Base-by-base conservation (phyloP, 805 yeast genomes). In the Pichia heedii region DNA sequence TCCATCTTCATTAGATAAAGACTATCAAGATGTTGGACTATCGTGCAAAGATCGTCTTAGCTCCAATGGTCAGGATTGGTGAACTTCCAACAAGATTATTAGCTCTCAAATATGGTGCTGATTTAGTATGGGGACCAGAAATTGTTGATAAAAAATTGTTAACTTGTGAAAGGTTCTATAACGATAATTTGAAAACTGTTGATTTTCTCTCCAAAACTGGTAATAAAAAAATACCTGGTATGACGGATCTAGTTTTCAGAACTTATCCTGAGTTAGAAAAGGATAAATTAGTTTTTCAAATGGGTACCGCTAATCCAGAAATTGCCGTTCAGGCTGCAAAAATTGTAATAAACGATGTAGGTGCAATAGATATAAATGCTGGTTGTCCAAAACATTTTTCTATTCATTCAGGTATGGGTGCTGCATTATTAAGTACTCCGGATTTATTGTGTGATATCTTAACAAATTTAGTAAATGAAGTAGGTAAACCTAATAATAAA, bases 381-480 rank as follows among this genome's bases (percentile, higher is more conserved):
- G 98, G 98, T 5, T 93, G 98, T 64, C 98, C 98, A 3, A 93
- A 90, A 60, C 97, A 88, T 52, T 93, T 93, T 56, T 84, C 95
- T 1, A 73, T 88, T 3, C 98, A 93, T 61, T 72, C 94, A 0
- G 98, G 98, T 1, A 93, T 93, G 97, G 98, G 98, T 5, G 96
- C 97, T 3, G 97, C 96, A 1, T 67, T 93, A 37, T 67, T 93
- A 43, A 68, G 71, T 27, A 85, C 89, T 0, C 97, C 97, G 0
- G 96, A 85, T 37, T 65, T 76, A 33, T 68, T 93, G 16, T 83
- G 81, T 50, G 70, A 71, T 15, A 93, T 93, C 26, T 64, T 93
- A 47, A 62, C 62, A 4, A 71, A 73, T 8, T 65, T 93, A 39
- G 97, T 93, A 2, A 71, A 71, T 21, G 69, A 87, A 50, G 89